Evolutionary conservation across 805 yeast genomes (phyloP).

Genomic region (Isabelozyma pseudorhagii): DNA sequence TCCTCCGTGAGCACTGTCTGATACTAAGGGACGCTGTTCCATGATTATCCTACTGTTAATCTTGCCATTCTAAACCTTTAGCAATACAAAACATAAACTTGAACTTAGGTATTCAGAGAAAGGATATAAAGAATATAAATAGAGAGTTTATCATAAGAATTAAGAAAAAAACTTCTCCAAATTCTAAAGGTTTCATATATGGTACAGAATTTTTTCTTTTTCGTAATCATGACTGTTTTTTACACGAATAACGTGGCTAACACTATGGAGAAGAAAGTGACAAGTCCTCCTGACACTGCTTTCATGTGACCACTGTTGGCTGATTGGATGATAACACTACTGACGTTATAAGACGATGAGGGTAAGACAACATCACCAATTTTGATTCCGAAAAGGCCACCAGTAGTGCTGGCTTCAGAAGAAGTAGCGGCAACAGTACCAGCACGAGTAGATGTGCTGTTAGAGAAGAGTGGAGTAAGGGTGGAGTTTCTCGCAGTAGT

Average conservation of each 20-base stretch:
- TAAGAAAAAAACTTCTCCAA: not conserved
- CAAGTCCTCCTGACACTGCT: slow-evolving; percentile 3
- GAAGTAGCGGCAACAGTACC: slow-evolving; percentile 1
- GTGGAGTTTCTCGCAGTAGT: not conserved
- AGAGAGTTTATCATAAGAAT: not conserved
- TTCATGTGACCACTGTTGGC: slow-evolving; percentile 7
- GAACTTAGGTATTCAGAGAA: not conserved
- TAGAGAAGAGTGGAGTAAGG: not conserved
- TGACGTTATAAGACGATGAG: slow-evolving; percentile 1
- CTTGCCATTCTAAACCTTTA: too few relatives aligned
- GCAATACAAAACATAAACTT: too few relatives aligned
- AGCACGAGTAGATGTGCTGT: slow-evolving; percentile 3
- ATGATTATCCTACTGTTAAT: too few relatives aligned
- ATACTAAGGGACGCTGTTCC: too few relatives aligned
- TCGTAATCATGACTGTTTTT: not conserved
- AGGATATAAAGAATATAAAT: not conserved
- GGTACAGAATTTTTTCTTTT: not conserved
- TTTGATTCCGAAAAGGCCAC: not conserved
- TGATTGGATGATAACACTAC: not conserved
- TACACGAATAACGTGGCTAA: slow-evolving; percentile 11
- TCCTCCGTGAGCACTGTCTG: too few relatives aligned
- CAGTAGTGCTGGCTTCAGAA: slow-evolving; percentile 1
- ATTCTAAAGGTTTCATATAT: not conserved
- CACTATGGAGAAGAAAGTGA: slow-evolving; percentile 5
- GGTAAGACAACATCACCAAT: slow-evolving; percentile 2